Evolutionary conservation across 129 eudicot genomes (phyloP).

Genomic region (Flaveria ramosissima): DNA sequence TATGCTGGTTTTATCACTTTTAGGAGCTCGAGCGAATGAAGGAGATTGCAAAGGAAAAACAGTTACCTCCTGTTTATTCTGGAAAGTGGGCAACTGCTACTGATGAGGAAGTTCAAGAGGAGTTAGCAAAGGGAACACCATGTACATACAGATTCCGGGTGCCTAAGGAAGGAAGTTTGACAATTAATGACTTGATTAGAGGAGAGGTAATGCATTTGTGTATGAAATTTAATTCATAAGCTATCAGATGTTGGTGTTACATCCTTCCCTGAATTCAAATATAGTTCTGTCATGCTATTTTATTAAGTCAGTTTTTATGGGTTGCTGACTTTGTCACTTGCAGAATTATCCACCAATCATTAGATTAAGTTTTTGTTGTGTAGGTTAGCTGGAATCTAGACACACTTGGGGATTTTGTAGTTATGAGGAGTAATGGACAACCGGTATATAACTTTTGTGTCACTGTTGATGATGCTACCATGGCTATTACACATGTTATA

Average conservation of each 20-base stretch:
- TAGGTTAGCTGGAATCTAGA: conserved; percentile 91
- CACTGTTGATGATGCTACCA: conserved; percentile 98
- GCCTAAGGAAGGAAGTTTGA: conserved; percentile 76
- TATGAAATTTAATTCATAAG: conserved; percentile 10
- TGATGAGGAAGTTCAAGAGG: conserved; percentile 68
- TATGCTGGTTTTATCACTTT: background rate
- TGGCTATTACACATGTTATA: conserved; percentile 94
- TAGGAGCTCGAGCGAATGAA: conserved; percentile 94
- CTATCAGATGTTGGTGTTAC: conserved; percentile 10
- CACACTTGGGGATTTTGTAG: conserved; percentile 97
- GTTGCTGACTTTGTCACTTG: background rate
- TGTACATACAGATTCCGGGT: conserved; percentile 88
- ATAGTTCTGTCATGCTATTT: background rate
- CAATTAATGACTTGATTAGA: conserved; percentile 77
- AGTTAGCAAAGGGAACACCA: conserved; percentile 84
- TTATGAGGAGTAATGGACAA: conserved; percentile 98
- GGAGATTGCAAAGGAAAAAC: conserved; percentile 74
- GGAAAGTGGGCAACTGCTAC: conserved; percentile 92
- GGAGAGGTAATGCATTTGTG: conserved; percentile 63
- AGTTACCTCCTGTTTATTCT: conserved; percentile 81
- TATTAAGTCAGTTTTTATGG: background rate
- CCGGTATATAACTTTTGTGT: conserved; percentile 98
- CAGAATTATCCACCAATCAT: background rate
- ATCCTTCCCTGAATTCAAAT: background rate
- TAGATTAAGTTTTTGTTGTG: conserved; percentile 30